These are phyloP conservation scores for Viridothelium virens DNA, from an alignment of 495 filamentous ascomycete genomes.

Conservation along the genomic window DNA sequence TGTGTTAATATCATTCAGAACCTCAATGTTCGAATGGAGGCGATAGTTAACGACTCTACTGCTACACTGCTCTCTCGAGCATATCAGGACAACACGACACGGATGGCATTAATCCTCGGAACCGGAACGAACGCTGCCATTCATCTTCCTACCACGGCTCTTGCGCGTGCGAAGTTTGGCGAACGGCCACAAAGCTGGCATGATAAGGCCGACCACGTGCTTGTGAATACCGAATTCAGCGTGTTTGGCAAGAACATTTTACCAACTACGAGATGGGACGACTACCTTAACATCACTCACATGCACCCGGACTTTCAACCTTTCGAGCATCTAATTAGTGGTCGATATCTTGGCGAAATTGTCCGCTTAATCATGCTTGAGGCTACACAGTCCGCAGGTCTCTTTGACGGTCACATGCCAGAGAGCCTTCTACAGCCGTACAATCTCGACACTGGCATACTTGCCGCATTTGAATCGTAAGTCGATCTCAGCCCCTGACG, in stretches of 20 bases:
- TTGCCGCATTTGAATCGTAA: slow-evolving; percentile 54
- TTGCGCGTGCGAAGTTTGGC: slow-evolving; percentile 34
- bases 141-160: slow-evolving; percentile 33
- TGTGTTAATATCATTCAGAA: slow-evolving; percentile 19
- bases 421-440: slow-evolving; percentile 46
- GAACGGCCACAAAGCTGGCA: slow-evolving; percentile 33
- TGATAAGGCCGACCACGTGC: slow-evolving; percentile 32
- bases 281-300: slow-evolving; percentile 35
- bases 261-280: slow-evolving; percentile 38
- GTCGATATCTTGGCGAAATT: slow-evolving; percentile 49
- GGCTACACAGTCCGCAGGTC: slow-evolving; percentile 45
- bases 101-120: slow-evolving; percentile 39
- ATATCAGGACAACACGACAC: slow-evolving; percentile 35
- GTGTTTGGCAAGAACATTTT: slow-evolving; percentile 41
- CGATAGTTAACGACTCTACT: slow-evolving; percentile 39
- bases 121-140: slow-evolving; percentile 41
- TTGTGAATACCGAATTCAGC: slow-evolving; percentile 41
- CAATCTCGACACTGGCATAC: slow-evolving; percentile 51
- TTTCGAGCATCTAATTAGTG: slow-evolving; percentile 46
- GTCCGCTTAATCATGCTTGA: slow-evolving; percentile 47
- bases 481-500: slow-evolving; percentile 36
- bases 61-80: slow-evolving; percentile 40
- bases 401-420: slow-evolving; percentile 52
- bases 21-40: slow-evolving; percentile 36
- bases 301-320: slow-evolving; percentile 39